Evolutionary conservation across 2,329 filamentous ascomycete species (phyloP).

Genomic region (Aspergillus niger): DNA sequence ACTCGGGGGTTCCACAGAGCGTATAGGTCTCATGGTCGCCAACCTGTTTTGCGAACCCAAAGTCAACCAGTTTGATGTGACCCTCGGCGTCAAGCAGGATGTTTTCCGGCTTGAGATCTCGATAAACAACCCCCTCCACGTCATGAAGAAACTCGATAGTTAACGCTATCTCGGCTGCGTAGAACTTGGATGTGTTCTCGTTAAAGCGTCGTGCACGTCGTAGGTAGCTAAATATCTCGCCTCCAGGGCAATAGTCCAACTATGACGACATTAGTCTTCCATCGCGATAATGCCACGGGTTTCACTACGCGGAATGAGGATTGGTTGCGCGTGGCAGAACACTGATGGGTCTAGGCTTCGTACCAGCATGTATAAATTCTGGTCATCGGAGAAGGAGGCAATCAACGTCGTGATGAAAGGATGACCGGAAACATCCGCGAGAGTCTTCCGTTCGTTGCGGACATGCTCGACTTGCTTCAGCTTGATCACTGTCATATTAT

Average conservation of each 20-base stretch:
- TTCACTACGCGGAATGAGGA: not conserved
- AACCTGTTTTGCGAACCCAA: conserved; percentile 68
- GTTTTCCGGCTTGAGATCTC: conserved; percentile 68
- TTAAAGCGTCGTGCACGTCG: conserved; percentile 64
- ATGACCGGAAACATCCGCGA: conserved; percentile 63
- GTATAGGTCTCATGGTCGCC: conserved; percentile 62
- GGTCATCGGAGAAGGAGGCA: conserved; percentile 64
- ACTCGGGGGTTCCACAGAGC: conserved; percentile 67
- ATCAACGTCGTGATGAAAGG: conserved; percentile 68
- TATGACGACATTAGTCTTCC: conserved; percentile 33
- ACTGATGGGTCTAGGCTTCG: conserved; percentile 12
- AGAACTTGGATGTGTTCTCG: conserved; percentile 64
- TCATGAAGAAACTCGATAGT: conserved; percentile 67
- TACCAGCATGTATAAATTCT: conserved; percentile 59
- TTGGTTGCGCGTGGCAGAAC: not conserved
- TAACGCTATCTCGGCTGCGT: conserved; percentile 66
- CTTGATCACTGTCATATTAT: conserved; percentile 50
- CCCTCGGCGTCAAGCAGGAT: conserved; percentile 67
- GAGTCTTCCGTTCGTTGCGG: conserved; percentile 65
- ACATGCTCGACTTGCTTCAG: conserved; percentile 71
- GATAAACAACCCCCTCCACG: conserved; percentile 64
- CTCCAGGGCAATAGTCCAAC: conserved; percentile 68
- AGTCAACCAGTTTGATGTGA: conserved; percentile 67
- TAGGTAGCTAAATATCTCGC: conserved; percentile 68
- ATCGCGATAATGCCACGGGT: not conserved